Evolutionary conservation across 345 rosid species (phyloP).

Genomic region (Pugionium cornutum): DNA sequence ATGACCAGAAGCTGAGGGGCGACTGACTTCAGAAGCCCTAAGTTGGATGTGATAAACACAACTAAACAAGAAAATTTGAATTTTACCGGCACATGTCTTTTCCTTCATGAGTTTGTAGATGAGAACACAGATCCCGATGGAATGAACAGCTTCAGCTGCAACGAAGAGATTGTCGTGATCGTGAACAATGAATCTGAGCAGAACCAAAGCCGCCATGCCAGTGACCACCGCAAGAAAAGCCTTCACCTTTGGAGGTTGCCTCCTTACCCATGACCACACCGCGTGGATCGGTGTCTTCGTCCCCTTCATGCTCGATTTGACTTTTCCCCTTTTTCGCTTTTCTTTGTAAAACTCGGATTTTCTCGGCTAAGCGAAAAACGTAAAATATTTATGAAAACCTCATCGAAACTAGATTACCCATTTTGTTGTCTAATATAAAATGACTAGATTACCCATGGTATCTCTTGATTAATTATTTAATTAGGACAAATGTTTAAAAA

Average conservation of each 20-base stretch:
- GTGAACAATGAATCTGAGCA: constrained; percentile 90
- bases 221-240: constrained; percentile 88
- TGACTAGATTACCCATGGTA: too few species aligned
- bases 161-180: constrained; percentile 99
- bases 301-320: constrained; percentile 51
- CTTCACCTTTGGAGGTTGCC: constrained; percentile 97
- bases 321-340: neutral
- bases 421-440: too few species aligned
- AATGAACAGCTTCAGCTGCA: constrained; percentile 98
- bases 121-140: constrained; percentile 88
- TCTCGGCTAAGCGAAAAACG: too few species aligned
- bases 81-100: constrained; percentile 90
- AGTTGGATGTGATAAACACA: neutral
- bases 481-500: too few species aligned
- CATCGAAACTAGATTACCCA: too few species aligned
- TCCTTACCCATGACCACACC: constrained; percentile 80
- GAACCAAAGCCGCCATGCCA: constrained; percentile 84
- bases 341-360: too few species aligned
- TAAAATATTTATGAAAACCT: too few species aligned
- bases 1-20: too few species aligned
- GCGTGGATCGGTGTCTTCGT: constrained; percentile 64
- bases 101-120: constrained; percentile 95
- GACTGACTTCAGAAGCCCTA: neutral
- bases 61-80: too few species aligned
- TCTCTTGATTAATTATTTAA: too few species aligned